These are phyloP conservation scores for Schwanniomyces occidentalis DNA, from an alignment of 805 yeast genomes.

Conservation along the genomic window DNA sequence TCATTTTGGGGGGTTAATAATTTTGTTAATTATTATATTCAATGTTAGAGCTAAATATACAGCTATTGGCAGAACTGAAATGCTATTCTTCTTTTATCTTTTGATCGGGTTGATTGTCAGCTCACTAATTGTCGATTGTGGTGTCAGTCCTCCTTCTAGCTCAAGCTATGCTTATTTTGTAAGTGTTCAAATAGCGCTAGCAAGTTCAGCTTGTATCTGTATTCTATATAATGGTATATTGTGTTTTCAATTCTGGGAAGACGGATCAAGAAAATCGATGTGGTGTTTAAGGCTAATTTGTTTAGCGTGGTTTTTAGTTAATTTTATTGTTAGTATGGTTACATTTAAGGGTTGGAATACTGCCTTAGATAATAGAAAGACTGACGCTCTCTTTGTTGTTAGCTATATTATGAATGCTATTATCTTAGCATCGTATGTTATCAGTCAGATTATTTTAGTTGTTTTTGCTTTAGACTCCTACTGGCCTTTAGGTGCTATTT, in stretches of 20 bases:
- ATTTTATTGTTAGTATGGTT: constrained; percentile 65
- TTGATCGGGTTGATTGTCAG: constrained; percentile 58
- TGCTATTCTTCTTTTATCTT: constrained; percentile 69
- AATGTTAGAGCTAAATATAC: constrained; percentile 84
- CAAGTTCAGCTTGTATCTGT: constrained; percentile 70
- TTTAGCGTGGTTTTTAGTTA: constrained; percentile 57
- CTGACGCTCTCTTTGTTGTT: constrained; percentile 69
- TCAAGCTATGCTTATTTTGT: constrained; percentile 77
- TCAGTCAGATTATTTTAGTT: constrained; percentile 69
- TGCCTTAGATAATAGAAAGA: constrained; percentile 48
- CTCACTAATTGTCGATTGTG: constrained; percentile 82
- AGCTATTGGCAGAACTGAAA: constrained; percentile 90
- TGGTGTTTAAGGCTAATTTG: constrained; percentile 53
- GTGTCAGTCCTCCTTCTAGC: constrained; percentile 88
- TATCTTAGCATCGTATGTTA: constrained; percentile 58
- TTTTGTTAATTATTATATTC: constrained; percentile 69
- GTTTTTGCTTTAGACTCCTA: constrained; percentile 65
- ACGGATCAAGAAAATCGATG: constrained; percentile 74
- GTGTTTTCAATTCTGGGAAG: constrained; percentile 93
- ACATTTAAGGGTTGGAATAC: constrained; percentile 71
- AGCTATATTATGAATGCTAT: constrained; percentile 72
- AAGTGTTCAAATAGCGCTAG: constrained; percentile 72
- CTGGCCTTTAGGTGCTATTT: constrained; percentile 91
- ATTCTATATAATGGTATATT: constrained; percentile 73
- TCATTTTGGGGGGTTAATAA: constrained; percentile 70